Percentiles rank a stretch among this genome's conserved stretches.
These are phyloP conservation scores for Fomitopsis pulvina DNA, from an alignment of 768 basidiomycete species.

Conservation along the genomic window DNA sequence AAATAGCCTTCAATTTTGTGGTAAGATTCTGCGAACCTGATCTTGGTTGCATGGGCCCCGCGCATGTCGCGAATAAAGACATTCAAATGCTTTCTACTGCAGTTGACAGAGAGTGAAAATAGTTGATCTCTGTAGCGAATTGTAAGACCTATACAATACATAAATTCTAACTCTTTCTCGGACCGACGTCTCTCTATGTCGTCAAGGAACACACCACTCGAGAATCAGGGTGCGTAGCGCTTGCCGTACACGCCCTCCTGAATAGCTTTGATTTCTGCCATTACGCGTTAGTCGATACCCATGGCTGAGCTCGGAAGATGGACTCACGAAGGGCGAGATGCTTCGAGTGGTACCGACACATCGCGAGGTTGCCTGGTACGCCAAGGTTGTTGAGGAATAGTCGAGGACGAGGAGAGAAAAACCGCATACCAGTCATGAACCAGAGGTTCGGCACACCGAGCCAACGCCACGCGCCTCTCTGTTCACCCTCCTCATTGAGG, in stretches of 20 bases:
- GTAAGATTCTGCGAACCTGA: too few relatives aligned
- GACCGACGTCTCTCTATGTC: too few relatives aligned
- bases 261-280: constrained; percentile 58
- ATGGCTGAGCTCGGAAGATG: background rate
- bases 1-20: too few relatives aligned
- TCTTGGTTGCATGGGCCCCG: too few relatives aligned
- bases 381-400: too few relatives aligned
- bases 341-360: constrained; percentile 62
- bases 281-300: background rate
- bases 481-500: constrained; percentile 57
- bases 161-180: too few relatives aligned
- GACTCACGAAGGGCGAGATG: constrained; percentile 58
- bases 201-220: background rate
- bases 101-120: too few relatives aligned
- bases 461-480: constrained; percentile 38
- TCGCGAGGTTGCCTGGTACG: constrained; percentile 47
- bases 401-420: background rate
- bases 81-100: too few relatives aligned
- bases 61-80: too few relatives aligned
- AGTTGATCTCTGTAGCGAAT: too few relatives aligned
- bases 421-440: constrained; percentile 46
- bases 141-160: too few relatives aligned
- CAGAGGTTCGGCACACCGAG: constrained; percentile 50
- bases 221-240: background rate
- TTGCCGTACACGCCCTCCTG: constrained; percentile 1